phyloP scores from a whole-genome alignment of 1,284 basidiomycete genomes.

The Ceratobasidium sp. region DNA sequence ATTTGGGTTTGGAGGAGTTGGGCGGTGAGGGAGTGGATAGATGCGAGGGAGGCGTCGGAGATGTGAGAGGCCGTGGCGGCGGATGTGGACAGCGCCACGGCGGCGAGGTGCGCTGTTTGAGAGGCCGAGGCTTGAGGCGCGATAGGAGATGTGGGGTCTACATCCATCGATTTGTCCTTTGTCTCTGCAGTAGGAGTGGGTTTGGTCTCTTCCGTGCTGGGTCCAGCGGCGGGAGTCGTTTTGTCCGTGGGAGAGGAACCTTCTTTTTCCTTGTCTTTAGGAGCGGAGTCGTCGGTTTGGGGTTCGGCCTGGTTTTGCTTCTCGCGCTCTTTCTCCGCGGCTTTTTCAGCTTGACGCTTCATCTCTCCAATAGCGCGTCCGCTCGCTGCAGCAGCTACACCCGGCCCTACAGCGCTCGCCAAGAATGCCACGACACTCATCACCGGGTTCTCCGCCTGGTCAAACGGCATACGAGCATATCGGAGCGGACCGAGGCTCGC shows the following conservation, averaged over 20 bases:
- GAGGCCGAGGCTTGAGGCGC: slow-evolving; percentile 57
- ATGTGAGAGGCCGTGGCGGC: slow-evolving; percentile 80
- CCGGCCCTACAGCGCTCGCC: slow-evolving; percentile 91
- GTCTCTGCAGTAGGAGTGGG: neutral
- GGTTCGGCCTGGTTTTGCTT: slow-evolving; percentile 53
- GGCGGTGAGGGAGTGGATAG: slow-evolving; percentile 84
- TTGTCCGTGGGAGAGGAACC: slow-evolving; percentile 59
- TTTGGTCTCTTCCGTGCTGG: slow-evolving; percentile 12
- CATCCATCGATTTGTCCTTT: slow-evolving; percentile 49
- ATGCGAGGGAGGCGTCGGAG: slow-evolving; percentile 69
- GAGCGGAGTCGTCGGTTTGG: slow-evolving; percentile 48
- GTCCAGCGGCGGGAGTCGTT: slow-evolving; percentile 51
- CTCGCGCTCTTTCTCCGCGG: slow-evolving; percentile 56
- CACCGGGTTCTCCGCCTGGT: slow-evolving; percentile 96
- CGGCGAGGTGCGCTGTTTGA: slow-evolving; percentile 83
- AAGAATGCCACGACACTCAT: slow-evolving; percentile 99
- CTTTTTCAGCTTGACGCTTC: slow-evolving; percentile 69
- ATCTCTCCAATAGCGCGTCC: slow-evolving; percentile 88
- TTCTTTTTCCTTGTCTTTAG: slow-evolving; percentile 53
- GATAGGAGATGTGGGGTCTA: slow-evolving; percentile 49
- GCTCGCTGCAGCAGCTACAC: slow-evolving; percentile 93
- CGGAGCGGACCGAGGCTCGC: slow-evolving; percentile 79
- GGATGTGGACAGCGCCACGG: slow-evolving; percentile 89
- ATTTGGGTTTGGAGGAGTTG: slow-evolving; percentile 92
- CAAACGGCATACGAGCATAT: slow-evolving; percentile 88